phyloP scores from a whole-genome alignment of 768 basidiomycete species.

The Pisolithus microcarpus region DNA sequence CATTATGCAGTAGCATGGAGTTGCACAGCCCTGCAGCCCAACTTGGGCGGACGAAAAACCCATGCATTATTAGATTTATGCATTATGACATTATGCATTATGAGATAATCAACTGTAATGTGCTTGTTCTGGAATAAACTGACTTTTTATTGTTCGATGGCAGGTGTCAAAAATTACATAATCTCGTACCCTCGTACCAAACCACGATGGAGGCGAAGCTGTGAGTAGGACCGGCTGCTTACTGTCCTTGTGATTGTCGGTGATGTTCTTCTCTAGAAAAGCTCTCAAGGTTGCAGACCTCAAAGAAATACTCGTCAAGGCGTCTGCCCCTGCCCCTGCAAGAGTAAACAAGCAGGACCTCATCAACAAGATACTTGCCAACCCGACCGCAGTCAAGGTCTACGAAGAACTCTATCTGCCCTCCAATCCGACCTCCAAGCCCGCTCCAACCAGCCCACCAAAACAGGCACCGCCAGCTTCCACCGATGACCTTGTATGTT shows the following conservation, averaged over 20 bases:
- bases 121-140: no score
- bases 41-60: no score
- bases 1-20: no score
- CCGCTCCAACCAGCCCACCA: not conserved
- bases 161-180: not conserved
- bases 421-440: slow-evolving; percentile 11
- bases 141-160: no score
- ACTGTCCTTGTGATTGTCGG: not conserved
- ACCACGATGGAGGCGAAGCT: no score
- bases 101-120: no score
- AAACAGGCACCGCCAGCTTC: not conserved
- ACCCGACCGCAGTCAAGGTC: slow-evolving; percentile 40
- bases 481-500: slow-evolving; percentile 24
- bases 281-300: slow-evolving; percentile 69
- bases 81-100: no score
- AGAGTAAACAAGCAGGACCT: slow-evolving; percentile 65
- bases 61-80: no score
- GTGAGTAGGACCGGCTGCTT: no score
- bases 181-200: no score
- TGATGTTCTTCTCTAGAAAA: slow-evolving; percentile 31
- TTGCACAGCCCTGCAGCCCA: no score
- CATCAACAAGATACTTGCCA: slow-evolving; percentile 52
- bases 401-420: slow-evolving; percentile 38
- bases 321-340: slow-evolving; percentile 39
- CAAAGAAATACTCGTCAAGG: slow-evolving; percentile 51